Evolutionary conservation across 169 alveolate species (phyloP).

Genomic region (Eimeria necatrix): DNA sequence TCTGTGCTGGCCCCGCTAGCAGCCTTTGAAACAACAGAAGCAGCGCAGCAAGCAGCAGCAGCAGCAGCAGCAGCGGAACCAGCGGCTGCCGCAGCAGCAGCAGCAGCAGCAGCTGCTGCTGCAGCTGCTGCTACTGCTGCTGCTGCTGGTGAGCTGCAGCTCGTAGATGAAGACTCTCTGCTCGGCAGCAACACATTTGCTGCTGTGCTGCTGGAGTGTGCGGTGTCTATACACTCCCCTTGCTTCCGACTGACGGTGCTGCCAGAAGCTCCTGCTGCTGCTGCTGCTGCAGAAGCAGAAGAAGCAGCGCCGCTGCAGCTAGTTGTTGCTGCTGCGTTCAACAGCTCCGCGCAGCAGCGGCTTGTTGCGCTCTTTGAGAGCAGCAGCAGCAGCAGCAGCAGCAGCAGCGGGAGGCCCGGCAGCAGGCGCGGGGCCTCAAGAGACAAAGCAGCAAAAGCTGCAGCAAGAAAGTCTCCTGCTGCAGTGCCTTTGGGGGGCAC

Average conservation of each 20-base stretch:
- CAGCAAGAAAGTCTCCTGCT: not conserved
- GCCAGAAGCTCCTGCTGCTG: constrained; percentile 1
- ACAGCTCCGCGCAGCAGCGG: not conserved
- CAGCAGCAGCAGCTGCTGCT: constrained; percentile 2
- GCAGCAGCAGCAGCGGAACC: not conserved
- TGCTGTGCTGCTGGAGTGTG: constrained; percentile 26
- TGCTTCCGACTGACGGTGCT: constrained; percentile 7
- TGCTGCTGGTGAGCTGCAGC: not conserved
- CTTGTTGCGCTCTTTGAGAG: not conserved
- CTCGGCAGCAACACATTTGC: constrained; percentile 7
- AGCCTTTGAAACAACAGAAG: no score
- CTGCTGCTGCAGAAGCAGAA: not conserved
- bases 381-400: no score
- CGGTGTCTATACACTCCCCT: constrained; percentile 6
- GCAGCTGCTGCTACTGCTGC: constrained; percentile 3
- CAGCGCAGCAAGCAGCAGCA: not conserved
- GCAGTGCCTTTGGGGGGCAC: not conserved
- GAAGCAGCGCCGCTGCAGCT: constrained; percentile 3
- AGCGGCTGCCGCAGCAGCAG: no score
- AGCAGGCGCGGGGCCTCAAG: not conserved
- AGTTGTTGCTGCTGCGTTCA: not conserved
- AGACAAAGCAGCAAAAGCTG: not conserved
- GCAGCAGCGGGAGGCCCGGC: not conserved
- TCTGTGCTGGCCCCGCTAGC: no score
- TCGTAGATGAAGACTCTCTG: not conserved